Evolutionary conservation across 257 asterid genomes (phyloP).

Genomic region (Nicotiana benthamiana): DNA sequence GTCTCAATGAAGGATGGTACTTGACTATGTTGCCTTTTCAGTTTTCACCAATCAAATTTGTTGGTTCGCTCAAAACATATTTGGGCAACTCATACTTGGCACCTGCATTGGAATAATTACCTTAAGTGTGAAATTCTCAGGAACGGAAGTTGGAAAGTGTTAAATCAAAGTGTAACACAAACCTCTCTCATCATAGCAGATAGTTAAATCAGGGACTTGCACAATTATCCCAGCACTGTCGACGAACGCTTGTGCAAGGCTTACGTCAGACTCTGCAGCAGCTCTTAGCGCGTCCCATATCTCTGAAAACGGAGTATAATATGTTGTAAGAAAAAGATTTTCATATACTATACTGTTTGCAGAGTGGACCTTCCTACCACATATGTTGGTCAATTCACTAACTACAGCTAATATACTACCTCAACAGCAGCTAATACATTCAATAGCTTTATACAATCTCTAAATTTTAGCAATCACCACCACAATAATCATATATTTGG

Average conservation of each 20-base stretch:
- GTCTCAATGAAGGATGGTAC: constrained; percentile 8
- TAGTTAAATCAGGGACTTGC: constrained; percentile 67
- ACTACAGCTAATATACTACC: background rate
- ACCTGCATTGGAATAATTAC: constrained; percentile 38
- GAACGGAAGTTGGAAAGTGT: background rate
- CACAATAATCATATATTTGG: background rate
- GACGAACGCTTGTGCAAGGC: constrained; percentile 50
- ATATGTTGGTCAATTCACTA: background rate
- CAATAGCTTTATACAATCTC: background rate
- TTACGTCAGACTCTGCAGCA: constrained; percentile 60
- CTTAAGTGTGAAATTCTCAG: background rate
- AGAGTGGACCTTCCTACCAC: background rate
- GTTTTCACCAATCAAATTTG: constrained; percentile 51
- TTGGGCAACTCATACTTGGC: constrained; percentile 71
- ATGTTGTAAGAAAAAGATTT: background rate
- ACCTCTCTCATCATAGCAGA: constrained; percentile 95
- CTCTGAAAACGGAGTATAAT: constrained; percentile 26
- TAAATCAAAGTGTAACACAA: background rate
- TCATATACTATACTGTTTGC: background rate
- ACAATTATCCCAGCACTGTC: constrained; percentile 69
- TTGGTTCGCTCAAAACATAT: constrained; percentile 78
- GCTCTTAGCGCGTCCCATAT: constrained; percentile 82
- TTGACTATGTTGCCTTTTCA: constrained; percentile 4
- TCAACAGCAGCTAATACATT: background rate
- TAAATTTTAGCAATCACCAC: background rate